Conservation (phyloP, 257 asterid genomes). For the Lycium barbarum region DNA sequence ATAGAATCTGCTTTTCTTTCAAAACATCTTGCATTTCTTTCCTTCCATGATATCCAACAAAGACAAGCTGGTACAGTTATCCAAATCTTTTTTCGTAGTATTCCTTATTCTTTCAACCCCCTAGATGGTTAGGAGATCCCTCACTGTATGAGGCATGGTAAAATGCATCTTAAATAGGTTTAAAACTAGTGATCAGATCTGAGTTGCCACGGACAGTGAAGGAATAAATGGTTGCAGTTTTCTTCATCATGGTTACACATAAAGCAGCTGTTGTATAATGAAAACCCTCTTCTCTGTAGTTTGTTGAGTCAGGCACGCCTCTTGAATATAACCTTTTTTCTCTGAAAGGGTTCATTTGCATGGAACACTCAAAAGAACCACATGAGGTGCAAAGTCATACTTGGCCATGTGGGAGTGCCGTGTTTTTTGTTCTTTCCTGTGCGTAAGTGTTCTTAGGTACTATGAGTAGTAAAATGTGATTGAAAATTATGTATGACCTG, state of each 20-base stretch:
- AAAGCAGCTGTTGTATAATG: background rate
- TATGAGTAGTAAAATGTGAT: background rate
- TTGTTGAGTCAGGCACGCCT: background rate
- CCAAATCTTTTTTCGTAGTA: background rate
- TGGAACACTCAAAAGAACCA: conserved; percentile 9
- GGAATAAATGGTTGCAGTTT: background rate
- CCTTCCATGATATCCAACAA: background rate
- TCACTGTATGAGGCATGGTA: background rate
- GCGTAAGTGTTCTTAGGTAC: background rate
- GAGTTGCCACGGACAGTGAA: background rate
- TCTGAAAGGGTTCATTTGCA: background rate
- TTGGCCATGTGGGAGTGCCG: background rate
- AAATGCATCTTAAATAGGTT: background rate
- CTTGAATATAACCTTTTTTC: background rate
- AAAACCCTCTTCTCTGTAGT: background rate
- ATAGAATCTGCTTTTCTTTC: background rate
- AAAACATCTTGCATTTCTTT: background rate
- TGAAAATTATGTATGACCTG: background rate
- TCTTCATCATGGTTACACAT: background rate
- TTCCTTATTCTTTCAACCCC: background rate
- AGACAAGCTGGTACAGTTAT: background rate
- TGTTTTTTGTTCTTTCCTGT: background rate
- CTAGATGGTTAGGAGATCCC: background rate
- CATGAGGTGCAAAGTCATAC: background rate
- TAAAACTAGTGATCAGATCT: no score